Base-by-base conservation (phyloP, 371 early-diverging fungal species). In the Nematocida sp. region DNA sequence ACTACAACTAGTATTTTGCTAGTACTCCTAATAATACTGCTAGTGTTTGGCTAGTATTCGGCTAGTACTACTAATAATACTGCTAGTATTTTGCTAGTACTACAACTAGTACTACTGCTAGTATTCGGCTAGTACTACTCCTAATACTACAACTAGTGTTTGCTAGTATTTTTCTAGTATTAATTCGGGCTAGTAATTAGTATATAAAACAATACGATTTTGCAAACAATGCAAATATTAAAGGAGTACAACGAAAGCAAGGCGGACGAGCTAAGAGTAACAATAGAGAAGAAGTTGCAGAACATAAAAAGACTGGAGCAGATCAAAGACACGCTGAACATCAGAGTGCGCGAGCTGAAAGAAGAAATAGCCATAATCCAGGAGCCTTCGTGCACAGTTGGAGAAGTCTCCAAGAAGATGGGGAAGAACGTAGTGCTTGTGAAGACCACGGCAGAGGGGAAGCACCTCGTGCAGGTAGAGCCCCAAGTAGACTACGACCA, bases 401-500 rank as follows among this genome's bases (percentile, higher is more conserved):
- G 95, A 63, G 94, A 94, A 84, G 94, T 99, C 17, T 89, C 94
- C 40, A 97, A 97, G 83, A 86, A 94, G 58, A 95, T 99, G 92
- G 99, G 96, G 76, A 95, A 96, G 85, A 92, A 91, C 77, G 92
- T 93, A 82, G 95, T 93, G 13, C 85, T 99, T 15, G 95, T 97
- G 67, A 97, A 97, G 88, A 89, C 88, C 85, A 67, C 94, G 80
- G 93, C 95, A n/a, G 98, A 97, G 85, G 98, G 97, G 64, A 96
- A 96, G 85, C 92, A 93, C 80, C 90, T 95, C 7, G 97, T 96
- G 15, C 94, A 95, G 79, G 89, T 97, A 87, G 87, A 66, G 83
- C 76, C 89, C 0, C 86, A 88, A 49, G 89, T 99, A 70, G 94
- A 99, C 83, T 58, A 57, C 23, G 85, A 89, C 64, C 86, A 87